phyloP scores from a whole-genome alignment of 139 green algal species.

The Chlamydomonas sp. region DNA sequence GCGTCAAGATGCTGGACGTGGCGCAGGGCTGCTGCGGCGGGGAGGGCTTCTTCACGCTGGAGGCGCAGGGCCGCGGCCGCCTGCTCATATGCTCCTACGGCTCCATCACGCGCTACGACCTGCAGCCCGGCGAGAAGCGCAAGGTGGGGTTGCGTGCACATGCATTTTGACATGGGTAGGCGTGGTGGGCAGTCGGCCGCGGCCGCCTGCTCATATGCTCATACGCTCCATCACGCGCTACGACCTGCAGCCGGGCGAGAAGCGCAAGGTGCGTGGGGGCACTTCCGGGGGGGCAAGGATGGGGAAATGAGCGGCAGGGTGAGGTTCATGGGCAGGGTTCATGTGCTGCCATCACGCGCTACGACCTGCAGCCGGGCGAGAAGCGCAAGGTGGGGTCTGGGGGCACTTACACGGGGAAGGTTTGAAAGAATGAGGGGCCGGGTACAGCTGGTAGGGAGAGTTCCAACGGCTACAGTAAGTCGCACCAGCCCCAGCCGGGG shows the following conservation, averaged over 20 bases:
- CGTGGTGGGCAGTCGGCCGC: background rate
- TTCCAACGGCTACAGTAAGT: too few species aligned
- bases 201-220: background rate
- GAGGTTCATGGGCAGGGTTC: too few species aligned
- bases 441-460: too few species aligned
- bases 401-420: too few species aligned
- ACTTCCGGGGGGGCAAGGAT: too few species aligned
- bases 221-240: constrained; percentile 46
- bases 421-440: too few species aligned
- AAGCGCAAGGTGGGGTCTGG: too few species aligned
- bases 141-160: too few species aligned
- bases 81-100: constrained; percentile 56
- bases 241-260: constrained; percentile 50
- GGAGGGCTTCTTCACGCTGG: constrained; percentile 51
- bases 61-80: constrained; percentile 39
- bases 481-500: too few species aligned
- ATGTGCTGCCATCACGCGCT: constrained; percentile 52
- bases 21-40: constrained; percentile 52
- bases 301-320: too few species aligned
- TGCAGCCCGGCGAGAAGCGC: constrained; percentile 42
- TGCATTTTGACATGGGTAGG: background rate
- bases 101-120: constrained; percentile 54
- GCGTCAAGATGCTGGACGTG: constrained; percentile 22
- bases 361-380: constrained; percentile 54
- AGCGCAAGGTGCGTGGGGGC: too few species aligned